Evolutionary conservation across 2,329 filamentous ascomycete genomes (phyloP).

Genomic region (Niveomyces coronatus): DNA sequence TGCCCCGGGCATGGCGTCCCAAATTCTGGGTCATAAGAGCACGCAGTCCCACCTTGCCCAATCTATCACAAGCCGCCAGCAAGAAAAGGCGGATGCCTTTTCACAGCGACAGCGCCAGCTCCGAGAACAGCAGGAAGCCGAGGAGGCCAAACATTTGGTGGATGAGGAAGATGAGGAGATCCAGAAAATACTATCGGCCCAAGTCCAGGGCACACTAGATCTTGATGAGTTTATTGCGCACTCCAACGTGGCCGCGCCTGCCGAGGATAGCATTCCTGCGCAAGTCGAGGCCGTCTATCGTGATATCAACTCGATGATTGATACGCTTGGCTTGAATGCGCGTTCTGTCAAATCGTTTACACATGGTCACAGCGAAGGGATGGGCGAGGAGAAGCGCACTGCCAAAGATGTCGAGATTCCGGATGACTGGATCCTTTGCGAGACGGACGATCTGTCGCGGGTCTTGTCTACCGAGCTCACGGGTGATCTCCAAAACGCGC

Average conservation of each 20-base stretch:
- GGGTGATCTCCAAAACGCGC: slow-evolving; percentile 54
- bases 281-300: slow-evolving; percentile 61
- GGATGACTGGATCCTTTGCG: slow-evolving; percentile 64
- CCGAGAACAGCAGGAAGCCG: slow-evolving; percentile 45
- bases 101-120: slow-evolving; percentile 40
- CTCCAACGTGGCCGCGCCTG: slow-evolving; percentile 41
- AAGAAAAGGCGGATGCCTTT: slow-evolving; percentile 34
- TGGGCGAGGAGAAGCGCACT: slow-evolving; percentile 43
- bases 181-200: slow-evolving; percentile 49
- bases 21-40: slow-evolving; percentile 35
- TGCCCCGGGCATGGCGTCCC: slow-evolving; percentile 48
- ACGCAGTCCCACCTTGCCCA: slow-evolving; percentile 26
- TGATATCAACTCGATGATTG: slow-evolving; percentile 89
- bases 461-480: slow-evolving; percentile 56
- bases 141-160: slow-evolving; percentile 46
- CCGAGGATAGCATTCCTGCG: slow-evolving; percentile 46
- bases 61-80: slow-evolving; percentile 30
- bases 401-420: slow-evolving; percentile 58
- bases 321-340: slow-evolving; percentile 78
- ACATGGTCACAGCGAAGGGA: slow-evolving; percentile 51
- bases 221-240: slow-evolving; percentile 60
- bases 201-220: slow-evolving; percentile 48
- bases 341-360: slow-evolving; percentile 56
- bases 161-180: slow-evolving; percentile 63
- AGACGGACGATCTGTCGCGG: slow-evolving; percentile 58